These are phyloP conservation scores for Amanita phalloides DNA, from an alignment of 768 basidiomycete genomes.

Conservation along the genomic window DNA sequence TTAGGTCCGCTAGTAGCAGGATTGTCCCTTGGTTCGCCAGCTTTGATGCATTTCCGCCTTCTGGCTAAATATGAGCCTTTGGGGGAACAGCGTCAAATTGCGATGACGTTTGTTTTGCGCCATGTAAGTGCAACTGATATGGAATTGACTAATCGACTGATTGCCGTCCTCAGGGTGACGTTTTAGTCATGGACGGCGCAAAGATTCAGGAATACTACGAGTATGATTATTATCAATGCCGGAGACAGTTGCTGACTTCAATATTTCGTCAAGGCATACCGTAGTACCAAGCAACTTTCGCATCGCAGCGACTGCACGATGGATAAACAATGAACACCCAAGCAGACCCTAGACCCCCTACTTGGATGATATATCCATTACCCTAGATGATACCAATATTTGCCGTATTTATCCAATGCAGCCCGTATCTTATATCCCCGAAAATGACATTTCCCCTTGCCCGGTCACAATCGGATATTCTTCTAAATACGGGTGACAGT, in stretches of 20 bases:
- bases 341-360: not conserved
- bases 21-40: slow-evolving; percentile 66
- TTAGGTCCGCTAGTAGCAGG: slow-evolving; percentile 67
- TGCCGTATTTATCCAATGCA: not conserved
- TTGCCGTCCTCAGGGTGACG: slow-evolving; percentile 39
- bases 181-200: slow-evolving; percentile 68
- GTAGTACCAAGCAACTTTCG: slow-evolving; percentile 68
- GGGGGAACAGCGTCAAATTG: slow-evolving; percentile 22
- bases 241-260: not conserved
- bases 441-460: not conserved
- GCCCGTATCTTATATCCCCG: not conserved
- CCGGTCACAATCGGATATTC: not conserved
- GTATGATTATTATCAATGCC: slow-evolving; percentile 24
- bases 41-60: slow-evolving; percentile 70
- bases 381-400: not conserved
- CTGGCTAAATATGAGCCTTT: slow-evolving; percentile 25
- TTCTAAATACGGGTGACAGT: not conserved
- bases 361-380: not conserved
- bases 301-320: slow-evolving; percentile 72
- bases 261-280: slow-evolving; percentile 43
- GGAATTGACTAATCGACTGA: not conserved
- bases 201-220: slow-evolving; percentile 62
- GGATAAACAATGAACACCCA: slow-evolving; percentile 29
- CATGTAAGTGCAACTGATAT: slow-evolving; percentile 36
- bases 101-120: slow-evolving; percentile 47